phyloP scores from a whole-genome alignment of 495 filamentous ascomycete species.

The Penicillium riverlandense region DNA sequence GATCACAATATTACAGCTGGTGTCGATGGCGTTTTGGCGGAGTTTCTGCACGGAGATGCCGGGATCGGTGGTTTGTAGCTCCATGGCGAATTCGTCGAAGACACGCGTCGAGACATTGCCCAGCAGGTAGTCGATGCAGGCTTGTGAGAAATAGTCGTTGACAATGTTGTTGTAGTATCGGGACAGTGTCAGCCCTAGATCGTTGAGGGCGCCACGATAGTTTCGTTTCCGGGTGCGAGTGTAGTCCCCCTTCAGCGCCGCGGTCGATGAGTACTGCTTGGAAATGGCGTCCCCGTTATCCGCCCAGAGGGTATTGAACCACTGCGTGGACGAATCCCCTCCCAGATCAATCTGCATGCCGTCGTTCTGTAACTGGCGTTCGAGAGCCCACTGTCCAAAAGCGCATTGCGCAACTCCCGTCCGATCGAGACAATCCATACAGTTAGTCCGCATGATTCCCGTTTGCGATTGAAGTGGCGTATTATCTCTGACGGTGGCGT shows the following conservation, averaged over 20 bases:
- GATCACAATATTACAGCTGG: constrained; percentile 73
- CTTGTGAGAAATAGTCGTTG: constrained; percentile 93
- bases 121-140: constrained; percentile 88
- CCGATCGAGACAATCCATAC: constrained; percentile 94
- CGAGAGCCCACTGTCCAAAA: constrained; percentile 67
- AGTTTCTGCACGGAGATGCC: constrained; percentile 76
- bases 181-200: constrained; percentile 80
- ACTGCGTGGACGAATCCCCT: constrained; percentile 63
- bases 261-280: constrained; percentile 73
- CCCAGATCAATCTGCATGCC: constrained; percentile 64
- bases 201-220: constrained; percentile 86
- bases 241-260: constrained; percentile 91
- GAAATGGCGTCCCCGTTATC: constrained; percentile 72
- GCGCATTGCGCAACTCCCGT: constrained; percentile 92
- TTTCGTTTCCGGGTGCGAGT: constrained; percentile 85
- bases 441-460: constrained; percentile 83
- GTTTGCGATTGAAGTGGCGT: constrained; percentile 50
- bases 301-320: constrained; percentile 95
- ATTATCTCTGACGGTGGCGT: constrained; percentile 49
- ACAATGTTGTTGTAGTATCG: constrained; percentile 70
- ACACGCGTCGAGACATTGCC: constrained; percentile 76
- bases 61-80: constrained; percentile 82
- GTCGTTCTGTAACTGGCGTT: constrained; percentile 66
- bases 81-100: constrained; percentile 85
- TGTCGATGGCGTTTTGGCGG: constrained; percentile 83